phyloP scores from a whole-genome alignment of 352 stramenopile species.

The Phytophthora sp. region DNA sequence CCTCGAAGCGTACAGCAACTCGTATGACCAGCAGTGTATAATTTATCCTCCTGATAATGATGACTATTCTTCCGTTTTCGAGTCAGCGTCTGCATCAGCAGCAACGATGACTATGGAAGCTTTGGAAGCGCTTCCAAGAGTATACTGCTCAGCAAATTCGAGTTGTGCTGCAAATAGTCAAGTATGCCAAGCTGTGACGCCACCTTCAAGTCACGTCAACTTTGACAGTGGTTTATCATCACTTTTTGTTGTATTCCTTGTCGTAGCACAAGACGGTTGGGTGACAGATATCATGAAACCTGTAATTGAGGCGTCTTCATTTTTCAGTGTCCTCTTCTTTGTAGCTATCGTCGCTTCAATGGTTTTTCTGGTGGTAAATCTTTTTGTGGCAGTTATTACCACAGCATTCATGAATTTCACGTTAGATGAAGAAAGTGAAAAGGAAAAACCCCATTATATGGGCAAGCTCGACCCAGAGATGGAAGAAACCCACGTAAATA shows the following conservation, averaged over 20 bases:
- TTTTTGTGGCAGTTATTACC: slow-evolving; percentile 86
- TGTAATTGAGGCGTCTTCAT: slow-evolving; percentile 65
- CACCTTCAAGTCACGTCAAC: slow-evolving; percentile 63
- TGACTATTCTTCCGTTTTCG: not conserved
- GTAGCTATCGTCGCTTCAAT: slow-evolving; percentile 74
- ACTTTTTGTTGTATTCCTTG: slow-evolving; percentile 80
- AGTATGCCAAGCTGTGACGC: slow-evolving; percentile 35
- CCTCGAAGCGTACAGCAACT: slow-evolving; percentile 65
- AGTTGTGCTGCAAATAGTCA: slow-evolving; percentile 45
- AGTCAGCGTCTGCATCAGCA: slow-evolving; percentile 6
- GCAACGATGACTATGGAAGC: slow-evolving; percentile 23
- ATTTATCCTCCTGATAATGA: slow-evolving; percentile 5
- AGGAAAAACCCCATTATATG: slow-evolving; percentile 46
- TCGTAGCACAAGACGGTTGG: slow-evolving; percentile 82
- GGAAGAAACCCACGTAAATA: slow-evolving; percentile 78
- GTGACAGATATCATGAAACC: slow-evolving; percentile 82
- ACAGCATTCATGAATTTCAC: slow-evolving; percentile 87
- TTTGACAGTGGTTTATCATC: slow-evolving; percentile 75
- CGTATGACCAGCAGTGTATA: slow-evolving; percentile 61
- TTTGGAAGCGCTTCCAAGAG: slow-evolving; percentile 45
- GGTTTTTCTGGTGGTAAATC: slow-evolving; percentile 84
- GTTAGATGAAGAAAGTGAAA: slow-evolving; percentile 50
- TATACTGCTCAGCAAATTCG: slow-evolving; percentile 55
- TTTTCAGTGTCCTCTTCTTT: slow-evolving; percentile 68
- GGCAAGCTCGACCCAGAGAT: slow-evolving; percentile 60